These are phyloP conservation scores for Aspergillus bertholletiae DNA, from an alignment of 495 filamentous ascomycete species.

Conservation along the genomic window DNA sequence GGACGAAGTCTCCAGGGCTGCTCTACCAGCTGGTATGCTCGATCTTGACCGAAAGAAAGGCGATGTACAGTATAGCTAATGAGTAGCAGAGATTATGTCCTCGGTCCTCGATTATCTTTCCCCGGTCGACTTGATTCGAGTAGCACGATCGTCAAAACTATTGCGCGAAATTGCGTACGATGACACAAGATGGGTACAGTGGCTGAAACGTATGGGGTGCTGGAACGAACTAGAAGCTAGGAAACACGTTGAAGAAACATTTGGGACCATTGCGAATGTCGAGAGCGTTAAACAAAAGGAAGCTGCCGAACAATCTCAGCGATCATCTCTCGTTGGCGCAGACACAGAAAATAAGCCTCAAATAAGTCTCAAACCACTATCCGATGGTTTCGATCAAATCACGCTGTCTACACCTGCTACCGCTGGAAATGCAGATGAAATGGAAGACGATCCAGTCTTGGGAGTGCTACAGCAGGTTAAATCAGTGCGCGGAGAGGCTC, in stretches of 20 bases:
- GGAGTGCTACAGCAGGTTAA: conserved; percentile 61
- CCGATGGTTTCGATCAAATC: conserved; percentile 68
- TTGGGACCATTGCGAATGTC: conserved; percentile 62
- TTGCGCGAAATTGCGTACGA: conserved; percentile 99
- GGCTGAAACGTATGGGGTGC: conserved; percentile 77
- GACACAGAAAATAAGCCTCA: conserved; percentile 9
- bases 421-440: conserved; percentile 12
- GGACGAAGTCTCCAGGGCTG: conserved; percentile 70
- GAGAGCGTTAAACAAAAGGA: conserved; percentile 51
- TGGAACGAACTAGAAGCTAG: conserved; percentile 92
- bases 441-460: conserved; percentile 49
- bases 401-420: conserved; percentile 36
- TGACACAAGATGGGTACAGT: conserved; percentile 90
- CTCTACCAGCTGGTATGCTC: conserved; percentile 71
- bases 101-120: conserved; percentile 86
- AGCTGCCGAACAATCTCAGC: conserved; percentile 21
- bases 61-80: conserved; percentile 15
- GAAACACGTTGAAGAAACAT: conserved; percentile 67
- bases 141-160: conserved; percentile 82
- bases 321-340: conserved; percentile 12
- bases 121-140: conserved; percentile 75
- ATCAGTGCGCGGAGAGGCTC: conserved; percentile 81
- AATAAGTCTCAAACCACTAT: conserved; percentile 31
- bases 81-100: conserved; percentile 71
- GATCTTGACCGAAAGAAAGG: background rate